phyloP scores from a whole-genome alignment of 768 basidiomycete species.

The Austroboletus eburneus region DNA sequence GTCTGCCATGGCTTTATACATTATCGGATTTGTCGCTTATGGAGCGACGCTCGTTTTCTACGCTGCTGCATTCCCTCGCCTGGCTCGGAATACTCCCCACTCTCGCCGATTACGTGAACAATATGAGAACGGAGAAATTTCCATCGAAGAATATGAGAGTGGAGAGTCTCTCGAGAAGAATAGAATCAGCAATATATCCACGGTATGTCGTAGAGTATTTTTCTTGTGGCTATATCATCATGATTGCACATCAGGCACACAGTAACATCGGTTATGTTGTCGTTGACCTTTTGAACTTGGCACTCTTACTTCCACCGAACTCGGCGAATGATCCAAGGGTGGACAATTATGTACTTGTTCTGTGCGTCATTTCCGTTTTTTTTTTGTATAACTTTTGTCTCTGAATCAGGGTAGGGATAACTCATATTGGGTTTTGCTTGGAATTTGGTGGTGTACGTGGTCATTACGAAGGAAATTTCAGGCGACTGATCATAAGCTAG shows the following conservation, averaged over 20 bases:
- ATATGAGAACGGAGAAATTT: slow-evolving; percentile 57
- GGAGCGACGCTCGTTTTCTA: slow-evolving; percentile 82
- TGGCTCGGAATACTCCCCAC: slow-evolving; percentile 72
- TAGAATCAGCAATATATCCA: slow-evolving; percentile 79
- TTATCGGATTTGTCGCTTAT: slow-evolving; percentile 75
- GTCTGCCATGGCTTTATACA: slow-evolving; percentile 73
- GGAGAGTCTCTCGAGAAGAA: slow-evolving; percentile 85
- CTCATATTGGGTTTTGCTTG: slow-evolving; percentile 71
- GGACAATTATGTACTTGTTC: slow-evolving; percentile 70
- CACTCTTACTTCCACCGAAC: slow-evolving; percentile 58
- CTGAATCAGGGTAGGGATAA: slow-evolving; percentile 46
- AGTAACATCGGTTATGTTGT: slow-evolving; percentile 73
- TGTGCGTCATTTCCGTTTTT: slow-evolving; percentile 41
- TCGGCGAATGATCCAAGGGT: slow-evolving; percentile 49
- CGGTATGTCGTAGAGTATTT: no score
- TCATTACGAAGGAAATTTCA: not conserved
- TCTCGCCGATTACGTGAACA: slow-evolving; percentile 51
- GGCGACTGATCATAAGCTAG: slow-evolving; percentile 31
- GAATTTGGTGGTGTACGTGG: slow-evolving; percentile 84
- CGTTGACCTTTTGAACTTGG: slow-evolving; percentile 61
- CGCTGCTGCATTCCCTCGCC: slow-evolving; percentile 71
- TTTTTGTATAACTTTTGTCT: not conserved
- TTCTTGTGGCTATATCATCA: no score
- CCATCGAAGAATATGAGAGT: slow-evolving; percentile 58
- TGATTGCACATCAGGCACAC: slow-evolving; percentile 46